phyloP scores from a whole-genome alignment of 805 yeast genomes.

The Schizosaccharomyces lindneri region DNA sequence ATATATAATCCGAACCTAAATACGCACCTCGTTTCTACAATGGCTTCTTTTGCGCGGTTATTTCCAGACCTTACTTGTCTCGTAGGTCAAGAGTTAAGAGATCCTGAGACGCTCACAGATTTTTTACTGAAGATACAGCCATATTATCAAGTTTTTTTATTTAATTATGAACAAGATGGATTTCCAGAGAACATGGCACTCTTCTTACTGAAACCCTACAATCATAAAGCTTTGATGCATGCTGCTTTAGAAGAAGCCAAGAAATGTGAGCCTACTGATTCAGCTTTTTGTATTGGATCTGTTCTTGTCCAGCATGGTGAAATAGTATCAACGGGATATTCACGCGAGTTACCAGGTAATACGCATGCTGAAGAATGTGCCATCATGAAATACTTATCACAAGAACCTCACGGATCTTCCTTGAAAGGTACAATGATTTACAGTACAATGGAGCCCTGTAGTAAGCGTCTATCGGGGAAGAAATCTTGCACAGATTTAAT shows the following conservation, averaged over 20 bases:
- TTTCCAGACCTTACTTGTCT: neutral
- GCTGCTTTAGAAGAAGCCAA: slow-evolving; percentile 54
- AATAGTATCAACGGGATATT: slow-evolving; percentile 58
- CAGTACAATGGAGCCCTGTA: slow-evolving; percentile 96
- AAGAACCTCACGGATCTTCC: slow-evolving; percentile 22
- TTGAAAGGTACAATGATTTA: slow-evolving; percentile 26
- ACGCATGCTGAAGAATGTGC: slow-evolving; percentile 97
- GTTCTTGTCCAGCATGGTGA: slow-evolving; percentile 31
- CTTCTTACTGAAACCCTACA: neutral
- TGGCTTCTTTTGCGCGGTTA: neutral
- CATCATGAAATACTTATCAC: slow-evolving; percentile 33
- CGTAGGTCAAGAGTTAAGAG: neutral
- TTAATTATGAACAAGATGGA: neutral
- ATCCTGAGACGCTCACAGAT: neutral
- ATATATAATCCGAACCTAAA: neutral
- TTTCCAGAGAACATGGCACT: neutral
- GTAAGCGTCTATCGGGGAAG: slow-evolving; percentile 70
- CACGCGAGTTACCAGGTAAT: slow-evolving; percentile 79
- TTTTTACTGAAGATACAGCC: neutral
- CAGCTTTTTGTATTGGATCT: slow-evolving; percentile 91
- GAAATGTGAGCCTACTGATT: slow-evolving; percentile 55
- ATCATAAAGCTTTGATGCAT: slow-evolving; percentile 28
- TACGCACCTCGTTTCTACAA: neutral
- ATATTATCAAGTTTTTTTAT: neutral
- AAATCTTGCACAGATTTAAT: slow-evolving; percentile 69